Base-by-base conservation (phyloP, 139 green algal species). In the Pseudopediastrum boryanum region DNA sequence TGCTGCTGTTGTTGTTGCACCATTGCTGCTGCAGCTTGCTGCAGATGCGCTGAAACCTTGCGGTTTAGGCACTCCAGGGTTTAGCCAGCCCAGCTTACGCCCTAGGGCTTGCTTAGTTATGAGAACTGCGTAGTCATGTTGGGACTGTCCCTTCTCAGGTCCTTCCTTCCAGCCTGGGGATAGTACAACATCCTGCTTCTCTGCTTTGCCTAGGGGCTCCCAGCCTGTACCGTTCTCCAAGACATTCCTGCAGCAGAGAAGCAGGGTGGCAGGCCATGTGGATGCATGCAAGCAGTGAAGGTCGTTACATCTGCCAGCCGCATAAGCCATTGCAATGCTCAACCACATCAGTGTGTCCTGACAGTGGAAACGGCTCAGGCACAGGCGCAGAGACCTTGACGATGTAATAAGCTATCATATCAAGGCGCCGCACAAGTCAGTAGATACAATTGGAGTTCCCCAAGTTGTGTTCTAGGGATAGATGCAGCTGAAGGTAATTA, bases 161-260 rank as follows among this genome's bases (percentile, higher is more conserved):
- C 51, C 27, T n/a, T 36, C 19, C 13, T 8, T 44, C 70, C 70
- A 78, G 70, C 61, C 61, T 23, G 70, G 70, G 51, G 59, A 51
- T 23, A 78, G 10, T 25, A n/a, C 35, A 25, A 78, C 70, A 39
- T 78, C 70, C 23, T 36, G 21, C 31, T 78, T 78, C 36, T 25
- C 9, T n/a, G 70, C 50, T 5, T 21, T 12, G 13, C 70, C 70
- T 27, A 78, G 33, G 36, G 70, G 70, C 5, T 38, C 25, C 69
- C 69, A 77, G 23, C 46, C 69, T 25, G 16, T 27, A 7, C 56
- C 29, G 27, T 33, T 59, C 36, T 35, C 4, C 21, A 23, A 50
- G 4, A 77, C 69, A 41, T 77, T 77, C 69, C 69, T 59, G 66
- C 48, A 58, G 19, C 48, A 58, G n/a, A n/a, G n/a, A n/a, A n/a